Evolutionary conservation across 768 basidiomycete genomes (phyloP), one percentile per base, ranked within the genome.

Genomic region (Serendipita vermifera): DNA sequence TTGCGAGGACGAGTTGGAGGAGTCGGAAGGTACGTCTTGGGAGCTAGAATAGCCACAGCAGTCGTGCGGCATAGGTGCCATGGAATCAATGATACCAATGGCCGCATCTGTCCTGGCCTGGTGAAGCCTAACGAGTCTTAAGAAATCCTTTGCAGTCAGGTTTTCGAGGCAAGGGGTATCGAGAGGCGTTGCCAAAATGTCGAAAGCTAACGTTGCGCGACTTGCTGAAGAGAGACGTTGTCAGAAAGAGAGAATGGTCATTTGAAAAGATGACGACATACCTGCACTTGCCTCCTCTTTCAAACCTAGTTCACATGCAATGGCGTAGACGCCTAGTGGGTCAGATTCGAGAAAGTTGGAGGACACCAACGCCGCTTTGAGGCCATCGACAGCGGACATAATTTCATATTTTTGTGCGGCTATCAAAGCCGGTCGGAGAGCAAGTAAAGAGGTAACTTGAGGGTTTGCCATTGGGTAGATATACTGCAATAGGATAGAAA

Each of bases 1-100:
- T 15, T 13, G 9, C 14, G 41, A 43, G 20, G 15, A 15, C 1
- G 41, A 43, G 11, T 11, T 11, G 11, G 41, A 43, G 24, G 9
- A 11, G 15, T 43, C 41, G 41, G 41, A 43, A 11, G 11, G 9
- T 43, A 15, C 41, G 11, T 26, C 46, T 22, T 20, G 20, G 15
- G 7, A 15, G n/a, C 22, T 15, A 22, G 46, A 51, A 29, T 51
- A 22, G 17, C 46, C 46, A 26, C 46, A 51, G 46, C 46, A 51
- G 32, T 51, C 46, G 46, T 51, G 46, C 11, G 46, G 46, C 46
- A 51, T 51, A 5, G 46, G 46, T n/a, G 46, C 46, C 46, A 51
- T 51, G 32, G 22, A 22, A 20, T 51, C 46, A 15, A 51, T 20
- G 7, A 29, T 29, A 26, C 22, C 17, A 11, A 51, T 51, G 5